Percentiles rank a stretch among this genome's conserved stretches.
These are phyloP conservation scores for Alnus glutinosa DNA, from an alignment of 306 rosid genomes.

Conservation along the genomic window DNA sequence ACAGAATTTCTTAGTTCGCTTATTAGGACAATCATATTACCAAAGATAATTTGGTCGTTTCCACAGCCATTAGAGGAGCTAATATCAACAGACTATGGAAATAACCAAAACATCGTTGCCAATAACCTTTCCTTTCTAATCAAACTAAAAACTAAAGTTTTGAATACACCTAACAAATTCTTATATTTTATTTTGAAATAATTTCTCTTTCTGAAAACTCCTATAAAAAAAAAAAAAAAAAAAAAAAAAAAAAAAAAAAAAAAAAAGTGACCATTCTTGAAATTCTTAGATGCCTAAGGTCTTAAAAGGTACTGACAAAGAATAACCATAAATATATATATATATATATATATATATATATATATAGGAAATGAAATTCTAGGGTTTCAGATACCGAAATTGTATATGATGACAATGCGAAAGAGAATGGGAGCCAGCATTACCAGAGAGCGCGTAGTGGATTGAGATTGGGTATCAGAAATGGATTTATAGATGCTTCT, in stretches of 20 bases:
- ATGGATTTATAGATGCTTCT: conserved; percentile 62
- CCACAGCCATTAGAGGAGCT: too few species aligned
- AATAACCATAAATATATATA: background rate
- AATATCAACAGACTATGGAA: too few species aligned
- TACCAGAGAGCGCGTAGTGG: conserved; percentile 43
- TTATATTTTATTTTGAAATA: too few species aligned
- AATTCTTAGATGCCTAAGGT: background rate
- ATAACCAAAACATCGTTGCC: too few species aligned
- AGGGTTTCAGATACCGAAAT: conserved; percentile 21
- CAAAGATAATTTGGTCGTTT: too few species aligned
- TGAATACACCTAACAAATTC: too few species aligned
- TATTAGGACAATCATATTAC: too few species aligned
- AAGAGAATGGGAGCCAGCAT: background rate
- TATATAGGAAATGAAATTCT: background rate
- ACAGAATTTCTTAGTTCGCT: too few species aligned
- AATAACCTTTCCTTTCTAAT: too few species aligned
- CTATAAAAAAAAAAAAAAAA: background rate
- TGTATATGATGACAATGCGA: background rate
- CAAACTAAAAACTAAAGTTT: too few species aligned
- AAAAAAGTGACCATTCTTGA: background rate
- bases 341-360: too few species aligned
- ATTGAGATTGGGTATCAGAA: conserved; percentile 40
- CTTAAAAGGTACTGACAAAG: background rate
- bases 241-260: background rate
- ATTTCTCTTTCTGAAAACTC: too few species aligned